A percentile compares a stretch with the other conserved stretches of the same genome.
Evolutionary conservation across 176 grass and related monocot genomes (phyloP).

Genomic region (Rhynchospora breviuscula): DNA sequence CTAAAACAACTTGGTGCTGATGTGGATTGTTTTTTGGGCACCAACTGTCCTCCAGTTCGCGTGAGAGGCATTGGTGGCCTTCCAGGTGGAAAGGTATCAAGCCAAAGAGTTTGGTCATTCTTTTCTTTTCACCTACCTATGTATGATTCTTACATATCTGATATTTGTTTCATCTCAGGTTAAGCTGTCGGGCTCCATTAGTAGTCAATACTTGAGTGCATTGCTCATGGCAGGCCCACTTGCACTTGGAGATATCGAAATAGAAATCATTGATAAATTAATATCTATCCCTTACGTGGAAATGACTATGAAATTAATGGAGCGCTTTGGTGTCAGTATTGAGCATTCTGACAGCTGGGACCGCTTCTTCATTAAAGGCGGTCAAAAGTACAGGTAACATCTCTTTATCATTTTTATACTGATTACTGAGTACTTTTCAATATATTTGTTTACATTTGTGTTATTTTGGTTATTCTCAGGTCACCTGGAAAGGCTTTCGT

Average conservation of each 20-base stretch:
- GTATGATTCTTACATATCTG: not conserved
- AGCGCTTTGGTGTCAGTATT: constrained; percentile 72
- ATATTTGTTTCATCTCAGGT: constrained; percentile 46
- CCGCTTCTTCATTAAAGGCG: constrained; percentile 91
- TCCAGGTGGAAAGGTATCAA: constrained; percentile 92
- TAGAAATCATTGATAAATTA: constrained; percentile 97
- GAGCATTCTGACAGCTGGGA: constrained; percentile 95
- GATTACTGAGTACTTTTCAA: not conserved
- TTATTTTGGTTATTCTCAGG: constrained; percentile 29
- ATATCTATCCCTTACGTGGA: constrained; percentile 96
- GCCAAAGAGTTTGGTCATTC: not conserved
- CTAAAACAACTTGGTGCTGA: constrained; percentile 89
- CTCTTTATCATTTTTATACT: not conserved
- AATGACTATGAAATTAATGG: constrained; percentile 98
- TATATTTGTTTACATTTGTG: not conserved
- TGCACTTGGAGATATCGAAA: constrained; percentile 88
- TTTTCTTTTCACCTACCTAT: not conserved
- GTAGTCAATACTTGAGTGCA: constrained; percentile 92
- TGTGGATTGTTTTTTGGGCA: constrained; percentile 93
- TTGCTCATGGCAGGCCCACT: constrained; percentile 96
- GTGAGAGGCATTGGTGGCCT: constrained; percentile 78
- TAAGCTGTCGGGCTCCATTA: constrained; percentile 91
- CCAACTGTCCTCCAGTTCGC: constrained; percentile 85
- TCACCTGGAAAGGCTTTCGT: constrained; percentile 89
- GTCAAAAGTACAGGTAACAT: constrained; percentile 76